phyloP scores from a whole-genome alignment of 2,329 filamentous ascomycete species.

The Purpureocillium lavendulum region DNA sequence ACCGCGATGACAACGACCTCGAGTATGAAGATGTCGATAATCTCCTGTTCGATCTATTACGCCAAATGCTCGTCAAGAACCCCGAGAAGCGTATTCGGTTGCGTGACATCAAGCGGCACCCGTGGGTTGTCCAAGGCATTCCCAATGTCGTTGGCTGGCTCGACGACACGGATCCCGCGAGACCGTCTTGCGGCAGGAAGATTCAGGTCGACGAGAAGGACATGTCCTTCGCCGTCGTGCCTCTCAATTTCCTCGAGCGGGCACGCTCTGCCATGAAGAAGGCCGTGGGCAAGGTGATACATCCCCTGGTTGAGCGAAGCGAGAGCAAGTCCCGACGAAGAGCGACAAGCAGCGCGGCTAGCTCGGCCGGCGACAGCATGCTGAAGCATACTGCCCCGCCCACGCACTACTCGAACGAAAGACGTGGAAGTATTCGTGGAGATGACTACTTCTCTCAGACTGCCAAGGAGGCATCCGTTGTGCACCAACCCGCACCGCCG shows the following conservation, averaged over 20 bases:
- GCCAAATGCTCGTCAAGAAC: slow-evolving; percentile 78
- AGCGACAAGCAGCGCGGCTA: slow-evolving; percentile 55
- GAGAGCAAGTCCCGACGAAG: slow-evolving; percentile 46
- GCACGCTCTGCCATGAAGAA: slow-evolving; percentile 72
- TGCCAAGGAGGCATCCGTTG: slow-evolving; percentile 23
- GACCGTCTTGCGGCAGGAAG: slow-evolving; percentile 68
- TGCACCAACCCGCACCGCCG: slow-evolving; percentile 14
- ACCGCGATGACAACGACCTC: slow-evolving; percentile 69
- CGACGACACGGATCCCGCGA: slow-evolving; percentile 84
- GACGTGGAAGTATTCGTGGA: slow-evolving; percentile 45
- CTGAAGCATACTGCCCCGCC: slow-evolving; percentile 36
- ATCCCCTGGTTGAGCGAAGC: slow-evolving; percentile 48
- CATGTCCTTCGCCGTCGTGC: slow-evolving; percentile 82
- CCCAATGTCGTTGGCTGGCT: slow-evolving; percentile 72
- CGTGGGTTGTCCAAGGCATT: slow-evolving; percentile 79
- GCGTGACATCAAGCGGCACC: slow-evolving; percentile 86
- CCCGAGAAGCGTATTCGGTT: slow-evolving; percentile 82
- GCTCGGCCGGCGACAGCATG: slow-evolving; percentile 51
- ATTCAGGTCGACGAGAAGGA: slow-evolving; percentile 91
- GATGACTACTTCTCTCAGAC: slow-evolving; percentile 44
- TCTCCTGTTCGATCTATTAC: slow-evolving; percentile 68
- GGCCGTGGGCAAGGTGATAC: slow-evolving; percentile 54
- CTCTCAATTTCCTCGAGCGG: slow-evolving; percentile 78
- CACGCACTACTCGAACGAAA: slow-evolving; percentile 41
- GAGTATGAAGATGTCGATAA: slow-evolving; percentile 82